These are phyloP conservation scores for Fremontodendron californicum DNA, from an alignment of 345 rosid genomes.

Conservation along the genomic window DNA sequence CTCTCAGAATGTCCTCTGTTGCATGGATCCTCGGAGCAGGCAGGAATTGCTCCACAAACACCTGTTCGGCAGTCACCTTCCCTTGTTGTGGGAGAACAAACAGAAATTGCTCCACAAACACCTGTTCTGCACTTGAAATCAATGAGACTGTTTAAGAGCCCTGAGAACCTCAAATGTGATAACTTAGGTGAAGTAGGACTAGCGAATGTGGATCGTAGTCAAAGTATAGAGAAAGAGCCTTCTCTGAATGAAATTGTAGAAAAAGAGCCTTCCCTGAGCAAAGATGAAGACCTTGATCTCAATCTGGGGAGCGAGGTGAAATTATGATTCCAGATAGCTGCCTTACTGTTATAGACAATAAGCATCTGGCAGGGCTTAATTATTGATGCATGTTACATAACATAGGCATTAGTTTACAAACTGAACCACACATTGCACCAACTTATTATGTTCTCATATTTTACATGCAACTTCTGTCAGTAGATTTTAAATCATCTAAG, in stretches of 20 bases:
- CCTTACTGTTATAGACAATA: neutral
- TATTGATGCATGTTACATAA: neutral
- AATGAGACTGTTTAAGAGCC: conserved; percentile 38
- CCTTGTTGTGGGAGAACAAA: conserved; percentile 23
- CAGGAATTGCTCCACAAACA: conserved; percentile 64
- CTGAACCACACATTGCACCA: neutral
- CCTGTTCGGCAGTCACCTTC: conserved; percentile 38
- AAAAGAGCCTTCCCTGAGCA: neutral
- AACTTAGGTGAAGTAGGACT: conserved; percentile 21
- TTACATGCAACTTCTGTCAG: neutral
- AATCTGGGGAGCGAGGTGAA: conserved; percentile 42
- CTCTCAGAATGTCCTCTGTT: conserved; percentile 14
- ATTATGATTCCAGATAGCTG: neutral
- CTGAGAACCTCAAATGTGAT: conserved; percentile 29
- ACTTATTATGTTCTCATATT: neutral
- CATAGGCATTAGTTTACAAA: neutral
- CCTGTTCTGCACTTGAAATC: conserved; percentile 41
- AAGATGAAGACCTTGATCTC: conserved; percentile 40
- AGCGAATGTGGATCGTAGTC: conserved; percentile 18
- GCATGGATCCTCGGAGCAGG: conserved; percentile 25
- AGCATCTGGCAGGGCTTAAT: neutral
- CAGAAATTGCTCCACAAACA: conserved; percentile 65
- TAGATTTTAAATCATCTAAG: neutral
- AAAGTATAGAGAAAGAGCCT: conserved; percentile 24
- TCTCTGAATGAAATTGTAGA: conserved; percentile 6